Percentiles rank a stretch among this genome's conserved stretches.
phyloP scores from a whole-genome alignment of 345 rosid species.

The Arabis hirsuta region DNA sequence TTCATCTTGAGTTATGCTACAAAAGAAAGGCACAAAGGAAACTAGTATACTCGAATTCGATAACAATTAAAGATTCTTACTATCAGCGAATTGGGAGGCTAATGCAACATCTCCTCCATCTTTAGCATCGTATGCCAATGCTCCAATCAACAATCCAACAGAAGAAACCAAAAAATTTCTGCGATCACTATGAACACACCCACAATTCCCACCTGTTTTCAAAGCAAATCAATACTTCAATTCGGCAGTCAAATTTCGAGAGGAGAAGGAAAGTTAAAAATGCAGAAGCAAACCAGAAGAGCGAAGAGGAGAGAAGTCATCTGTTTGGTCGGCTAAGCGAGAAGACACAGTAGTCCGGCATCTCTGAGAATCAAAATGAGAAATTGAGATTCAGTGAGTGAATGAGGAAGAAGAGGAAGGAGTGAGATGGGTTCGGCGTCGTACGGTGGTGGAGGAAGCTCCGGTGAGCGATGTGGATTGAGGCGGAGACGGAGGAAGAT shows the following conservation, averaged over 20 bases:
- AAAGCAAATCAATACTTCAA: not conserved
- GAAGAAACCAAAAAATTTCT: conserved; percentile 58
- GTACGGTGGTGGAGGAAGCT: conserved; percentile 36
- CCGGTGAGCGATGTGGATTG: conserved; percentile 32
- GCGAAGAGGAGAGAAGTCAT: conserved; percentile 30
- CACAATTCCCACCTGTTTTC: conserved; percentile 44
- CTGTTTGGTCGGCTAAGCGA: conserved; percentile 34
- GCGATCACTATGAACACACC: conserved; percentile 43
- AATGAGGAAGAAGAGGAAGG: not conserved
- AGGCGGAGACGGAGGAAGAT: conserved; percentile 34
- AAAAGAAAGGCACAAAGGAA: not conserved
- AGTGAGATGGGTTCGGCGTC: not conserved
- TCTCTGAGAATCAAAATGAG: conserved; percentile 46
- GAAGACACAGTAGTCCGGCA: conserved; percentile 39
- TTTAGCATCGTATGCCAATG: conserved; percentile 38
- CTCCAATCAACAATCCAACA: conserved; percentile 51
- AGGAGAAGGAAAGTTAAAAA: not conserved
- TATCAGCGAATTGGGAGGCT: conserved; percentile 82
- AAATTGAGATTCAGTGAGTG: not conserved
- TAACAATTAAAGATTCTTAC: conserved; percentile 44
- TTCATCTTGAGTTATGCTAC: not conserved
- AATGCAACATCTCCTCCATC: conserved; percentile 49
- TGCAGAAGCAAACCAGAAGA: conserved; percentile 38
- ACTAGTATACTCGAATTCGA: not conserved
- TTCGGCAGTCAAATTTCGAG: not conserved